Evolutionary conservation across 2,329 filamentous ascomycete genomes (phyloP).

Genomic region (Whalleya microplaca): DNA sequence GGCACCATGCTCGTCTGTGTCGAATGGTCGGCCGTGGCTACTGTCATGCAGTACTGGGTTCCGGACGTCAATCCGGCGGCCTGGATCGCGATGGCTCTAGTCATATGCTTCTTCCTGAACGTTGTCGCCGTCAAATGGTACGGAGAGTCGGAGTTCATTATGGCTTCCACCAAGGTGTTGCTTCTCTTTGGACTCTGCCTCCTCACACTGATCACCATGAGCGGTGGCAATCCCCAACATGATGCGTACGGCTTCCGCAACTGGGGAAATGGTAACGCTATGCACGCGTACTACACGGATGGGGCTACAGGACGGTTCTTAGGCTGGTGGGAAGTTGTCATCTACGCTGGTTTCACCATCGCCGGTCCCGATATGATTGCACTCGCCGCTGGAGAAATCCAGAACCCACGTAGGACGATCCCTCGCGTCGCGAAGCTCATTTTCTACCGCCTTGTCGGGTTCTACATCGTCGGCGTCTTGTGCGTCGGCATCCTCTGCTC

Average conservation of each 20-base stretch:
- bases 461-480: conserved; percentile 65
- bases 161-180: conserved; percentile 59
- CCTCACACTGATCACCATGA: conserved; percentile 66
- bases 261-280: conserved; percentile 36
- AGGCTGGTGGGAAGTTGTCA: conserved; percentile 52
- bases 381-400: conserved; percentile 49
- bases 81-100: conserved; percentile 53
- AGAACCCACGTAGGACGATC: conserved; percentile 59
- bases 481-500: conserved; percentile 62
- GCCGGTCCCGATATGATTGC: conserved; percentile 60
- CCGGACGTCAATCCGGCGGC: conserved; percentile 48
- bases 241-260: conserved; percentile 61
- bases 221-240: conserved; percentile 62
- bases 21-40: conserved; percentile 49
- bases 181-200: conserved; percentile 58
- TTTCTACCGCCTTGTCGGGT: conserved; percentile 64
- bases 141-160: conserved; percentile 53
- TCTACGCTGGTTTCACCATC: conserved; percentile 63
- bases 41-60: conserved; percentile 50
- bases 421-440: conserved; percentile 65
- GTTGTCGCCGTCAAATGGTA: conserved; percentile 48
- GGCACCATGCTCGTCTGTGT: conserved; percentile 50
- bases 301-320: conserved; percentile 61
- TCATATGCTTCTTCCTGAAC: conserved; percentile 51
- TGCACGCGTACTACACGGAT: conserved; percentile 15